Evolutionary conservation across 1,284 basidiomycete genomes (phyloP).

Genomic region (Cystobasidium sp.): DNA sequence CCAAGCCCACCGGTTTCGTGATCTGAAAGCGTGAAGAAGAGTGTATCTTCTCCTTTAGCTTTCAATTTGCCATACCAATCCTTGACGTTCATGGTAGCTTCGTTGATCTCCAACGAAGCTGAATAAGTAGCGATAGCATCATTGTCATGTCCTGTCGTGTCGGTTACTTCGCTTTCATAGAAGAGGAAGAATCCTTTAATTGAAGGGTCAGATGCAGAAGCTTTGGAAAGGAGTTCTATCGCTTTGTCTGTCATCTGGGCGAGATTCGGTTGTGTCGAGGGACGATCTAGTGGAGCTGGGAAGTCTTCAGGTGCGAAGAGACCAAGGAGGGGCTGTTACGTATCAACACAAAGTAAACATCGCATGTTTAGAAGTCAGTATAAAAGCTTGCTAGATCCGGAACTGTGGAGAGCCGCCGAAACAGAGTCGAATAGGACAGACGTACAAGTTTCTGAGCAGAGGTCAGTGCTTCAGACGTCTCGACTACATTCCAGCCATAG

Average conservation of each 20-base stretch:
- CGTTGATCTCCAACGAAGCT: background rate
- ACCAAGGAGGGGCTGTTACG: slow-evolving; percentile 8
- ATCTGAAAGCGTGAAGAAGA: background rate
- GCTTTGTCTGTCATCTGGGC: background rate
- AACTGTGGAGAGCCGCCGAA: background rate
- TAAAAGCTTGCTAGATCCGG: background rate
- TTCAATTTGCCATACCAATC: background rate
- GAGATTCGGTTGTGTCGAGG: slow-evolving; percentile 2
- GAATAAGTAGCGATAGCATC: slow-evolving; percentile 5
- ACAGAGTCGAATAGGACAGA: background rate
- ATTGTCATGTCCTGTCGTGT: background rate
- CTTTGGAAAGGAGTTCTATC: background rate
- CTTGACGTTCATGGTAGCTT: too few species aligned
- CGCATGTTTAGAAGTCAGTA: background rate
- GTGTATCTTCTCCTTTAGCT: background rate
- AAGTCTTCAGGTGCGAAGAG: slow-evolving; percentile 13
- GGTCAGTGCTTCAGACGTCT: background rate
- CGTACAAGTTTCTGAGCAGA: slow-evolving; percentile 9
- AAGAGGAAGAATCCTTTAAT: slow-evolving; percentile 1
- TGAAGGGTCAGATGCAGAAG: background rate
- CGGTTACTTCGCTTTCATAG: slow-evolving; percentile 8
- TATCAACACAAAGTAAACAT: background rate
- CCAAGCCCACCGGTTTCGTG: background rate
- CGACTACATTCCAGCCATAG: slow-evolving; percentile 15
- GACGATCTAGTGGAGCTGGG: slow-evolving; percentile 12